Evolutionary conservation across 1,139 yeast genomes (phyloP).

Genomic region (Meyerozyma guilliermondii): DNA sequence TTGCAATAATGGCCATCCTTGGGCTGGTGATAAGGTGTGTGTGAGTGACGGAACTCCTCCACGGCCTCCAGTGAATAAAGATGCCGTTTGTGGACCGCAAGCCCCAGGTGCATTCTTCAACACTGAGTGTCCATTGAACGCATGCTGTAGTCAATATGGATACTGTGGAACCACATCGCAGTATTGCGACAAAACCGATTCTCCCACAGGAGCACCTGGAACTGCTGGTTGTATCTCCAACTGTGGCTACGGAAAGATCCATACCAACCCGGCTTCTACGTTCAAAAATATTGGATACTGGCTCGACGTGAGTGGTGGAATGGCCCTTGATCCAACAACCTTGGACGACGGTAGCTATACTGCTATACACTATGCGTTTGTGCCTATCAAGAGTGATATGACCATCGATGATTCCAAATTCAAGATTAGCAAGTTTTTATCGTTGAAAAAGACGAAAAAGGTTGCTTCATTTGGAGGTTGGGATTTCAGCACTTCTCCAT

Average conservation of each 20-base stretch:
- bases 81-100: constrained; percentile 14
- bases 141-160: constrained; percentile 13
- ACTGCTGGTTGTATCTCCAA: constrained; percentile 13
- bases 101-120: constrained; percentile 10
- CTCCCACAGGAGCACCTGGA: constrained; percentile 7
- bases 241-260: constrained; percentile 16
- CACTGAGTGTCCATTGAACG: constrained; percentile 13
- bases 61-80: constrained; percentile 8
- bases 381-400: constrained; percentile 10
- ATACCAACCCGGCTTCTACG: constrained; percentile 9
- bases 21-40: constrained; percentile 10
- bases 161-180: constrained; percentile 13
- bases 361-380: constrained; percentile 15
- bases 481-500: constrained; percentile 10
- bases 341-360: constrained; percentile 7
- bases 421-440: constrained; percentile 6
- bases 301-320: constrained; percentile 10
- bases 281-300: constrained; percentile 16
- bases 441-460: constrained; percentile 10
- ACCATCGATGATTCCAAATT: constrained; percentile 7
- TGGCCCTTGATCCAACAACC: constrained; percentile 9
- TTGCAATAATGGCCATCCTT: constrained; percentile 7
- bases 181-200: constrained; percentile 8
- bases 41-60: constrained; percentile 13
- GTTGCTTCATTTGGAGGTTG: constrained; percentile 14